Evolutionary conservation across 768 basidiomycete species (phyloP).

Genomic region (Xanthoconium purpureum): DNA sequence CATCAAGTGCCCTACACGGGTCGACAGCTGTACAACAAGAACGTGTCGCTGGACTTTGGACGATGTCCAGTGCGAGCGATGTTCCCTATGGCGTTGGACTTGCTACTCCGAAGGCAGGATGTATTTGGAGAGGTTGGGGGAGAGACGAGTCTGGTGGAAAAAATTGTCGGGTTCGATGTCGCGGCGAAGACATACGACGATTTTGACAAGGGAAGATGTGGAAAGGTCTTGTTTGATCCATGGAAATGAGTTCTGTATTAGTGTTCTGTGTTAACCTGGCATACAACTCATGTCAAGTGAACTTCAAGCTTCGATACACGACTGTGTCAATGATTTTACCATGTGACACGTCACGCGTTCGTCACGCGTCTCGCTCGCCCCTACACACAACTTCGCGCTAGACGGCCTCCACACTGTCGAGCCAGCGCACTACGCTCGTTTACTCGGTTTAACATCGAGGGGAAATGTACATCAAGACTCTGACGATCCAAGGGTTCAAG

Average conservation of each 20-base stretch:
- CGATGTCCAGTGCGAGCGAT: conserved; percentile 78
- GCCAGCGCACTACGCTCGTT: not conserved
- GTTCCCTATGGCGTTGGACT: conserved; percentile 67
- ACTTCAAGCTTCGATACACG: not conserved
- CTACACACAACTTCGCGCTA: not conserved
- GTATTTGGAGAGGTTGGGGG: conserved; percentile 71
- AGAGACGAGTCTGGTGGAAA: conserved; percentile 61
- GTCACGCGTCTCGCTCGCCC: conserved; percentile 5
- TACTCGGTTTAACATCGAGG: not conserved
- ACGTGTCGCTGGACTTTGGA: conserved; percentile 77
- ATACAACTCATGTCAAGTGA: too few relatives aligned
- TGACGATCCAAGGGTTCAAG: conserved; percentile 95
- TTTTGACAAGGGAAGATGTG: conserved; percentile 70
- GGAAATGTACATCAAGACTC: conserved; percentile 79
- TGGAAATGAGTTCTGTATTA: conserved; percentile 42
- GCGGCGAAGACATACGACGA: conserved; percentile 57
- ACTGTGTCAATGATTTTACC: conserved; percentile 17
- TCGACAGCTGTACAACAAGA: conserved; percentile 65
- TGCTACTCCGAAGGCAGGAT: conserved; percentile 68
- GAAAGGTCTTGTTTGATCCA: conserved; percentile 76
- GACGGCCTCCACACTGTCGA: not conserved
- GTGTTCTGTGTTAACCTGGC: not conserved
- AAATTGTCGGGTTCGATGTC: conserved; percentile 56
- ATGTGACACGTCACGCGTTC: conserved; percentile 24
- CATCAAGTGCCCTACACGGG: conserved; percentile 54